Base-by-base conservation (phyloP, 2,329 filamentous ascomycete species). In the Arthrinium phaeospermum region DNA sequence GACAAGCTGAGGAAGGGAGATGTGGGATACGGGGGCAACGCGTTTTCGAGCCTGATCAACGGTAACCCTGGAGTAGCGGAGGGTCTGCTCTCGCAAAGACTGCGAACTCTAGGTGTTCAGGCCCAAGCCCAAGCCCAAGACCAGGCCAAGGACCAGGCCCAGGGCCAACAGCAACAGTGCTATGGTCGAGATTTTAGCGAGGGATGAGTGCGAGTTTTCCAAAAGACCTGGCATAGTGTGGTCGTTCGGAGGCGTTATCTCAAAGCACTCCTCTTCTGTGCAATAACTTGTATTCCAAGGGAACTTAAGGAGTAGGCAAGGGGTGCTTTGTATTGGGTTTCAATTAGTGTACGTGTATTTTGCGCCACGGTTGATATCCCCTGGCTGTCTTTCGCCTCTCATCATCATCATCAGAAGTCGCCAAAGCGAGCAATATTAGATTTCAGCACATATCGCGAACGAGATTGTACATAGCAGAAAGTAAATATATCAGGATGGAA, bases 1-100 rank as follows among this genome's bases (percentile, higher is more conserved):
- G 89, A 89, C 78, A 95, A 95, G 79, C 87, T 94, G 27, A 90
- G 79, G 76, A 92, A 88, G 78, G 91, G 90, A 7, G 91, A 94
- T 73, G 80, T 85, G 27, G 87, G 91, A 47, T 91, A 93, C 77
- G 88, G 91, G 49, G 86, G 89, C 0, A 88, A 90, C 71, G 82
- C 85, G 0, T 91, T 87, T 75, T 79, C 76, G 30, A 79, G 76
- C 12, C 80, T 79, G 70, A 81, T 79, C 45, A 79, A 82, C 75
- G 83, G 83, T 47, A 81, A 81, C 73, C 78, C 82, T 2, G 84
- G 81, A n/a, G 83, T 82, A 1, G 86, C 89, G 5, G 91, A 94
- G 77, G 90, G 93, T 3, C 81, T 96, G 22, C 83, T 96, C 22
- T 93, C 93, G 14, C 90, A 90, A 79, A 88, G 91, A 72, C 83